Evolutionary conservation across 2,329 filamentous ascomycete genomes (phyloP), one percentile per base, ranked within the genome.

Genomic region (Triangularia setosa): DNA sequence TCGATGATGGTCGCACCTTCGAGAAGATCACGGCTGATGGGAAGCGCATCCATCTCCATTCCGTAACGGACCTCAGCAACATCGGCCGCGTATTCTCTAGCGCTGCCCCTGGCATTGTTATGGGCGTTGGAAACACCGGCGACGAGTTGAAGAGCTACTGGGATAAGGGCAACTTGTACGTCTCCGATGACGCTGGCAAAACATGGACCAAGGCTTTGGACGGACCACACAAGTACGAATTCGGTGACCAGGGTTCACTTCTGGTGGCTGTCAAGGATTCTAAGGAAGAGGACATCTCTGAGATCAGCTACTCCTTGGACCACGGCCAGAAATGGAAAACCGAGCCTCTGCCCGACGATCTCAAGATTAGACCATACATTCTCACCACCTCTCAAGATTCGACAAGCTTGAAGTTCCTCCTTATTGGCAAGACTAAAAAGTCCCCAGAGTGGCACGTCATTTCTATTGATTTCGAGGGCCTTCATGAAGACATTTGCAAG

Each of bases 101-200:
- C 72, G 91, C 92, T 1, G 94, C 95, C 0, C 94, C 95, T 2
- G 96, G 95, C 7, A 83, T 99, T 63, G 86, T 97, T 21, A 96
- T 99, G 91, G 96, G 90, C 16, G 87, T 96, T 60, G 95, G 95
- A 64, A 99, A 99, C 75, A 92, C 87, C 4, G 95, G 96, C 60
- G 86, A 90, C 21, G 80, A 83, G 60, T 83, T 99, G 6, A 84
- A 87, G 66, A 77, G 82, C 6, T 94, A 93, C 73, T 80, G 81
- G 3, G 86, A 97, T 1, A 86, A 97, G 9, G 89, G 92, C 12
- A 87, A 91, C 74, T 84, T 97, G 1, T 98, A 88, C 73, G 87
- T 98, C 25, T 99, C 95, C 0, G 91, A 97, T 73, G 88, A 98
- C 76, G 94, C 93, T 21, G 95, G 95, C 48, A 79, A 92, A 65